A percentile compares a stretch with the other conserved stretches of the same genome.
Evolutionary conservation across 2,329 filamentous ascomycete genomes (phyloP).

Genomic region (Fusarium sp.): DNA sequence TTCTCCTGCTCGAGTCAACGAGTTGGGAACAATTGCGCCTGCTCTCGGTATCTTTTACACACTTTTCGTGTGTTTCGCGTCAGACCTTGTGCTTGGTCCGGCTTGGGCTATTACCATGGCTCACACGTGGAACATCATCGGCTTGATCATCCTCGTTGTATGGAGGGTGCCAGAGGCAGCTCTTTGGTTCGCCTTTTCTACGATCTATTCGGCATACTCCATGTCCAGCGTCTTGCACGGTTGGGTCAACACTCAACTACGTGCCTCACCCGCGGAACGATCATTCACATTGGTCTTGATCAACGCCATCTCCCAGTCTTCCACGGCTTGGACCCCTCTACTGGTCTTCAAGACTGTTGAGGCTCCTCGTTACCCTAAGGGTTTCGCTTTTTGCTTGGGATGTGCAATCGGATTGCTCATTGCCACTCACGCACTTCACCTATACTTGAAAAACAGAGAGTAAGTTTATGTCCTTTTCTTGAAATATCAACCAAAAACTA

Average conservation of each 20-base stretch:
- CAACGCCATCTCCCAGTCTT: slow-evolving; percentile 64
- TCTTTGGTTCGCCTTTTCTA: slow-evolving; percentile 53
- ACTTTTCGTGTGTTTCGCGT: slow-evolving; percentile 65
- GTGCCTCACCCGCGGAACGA: slow-evolving; percentile 59
- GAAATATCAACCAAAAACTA: not conserved
- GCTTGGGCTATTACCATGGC: slow-evolving; percentile 67
- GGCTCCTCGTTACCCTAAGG: slow-evolving; percentile 51
- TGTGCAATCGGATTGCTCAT: not conserved
- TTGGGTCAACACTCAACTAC: slow-evolving; percentile 65
- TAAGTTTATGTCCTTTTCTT: not conserved
- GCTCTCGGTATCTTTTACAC: slow-evolving; percentile 69
- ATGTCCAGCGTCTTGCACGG: slow-evolving; percentile 68
- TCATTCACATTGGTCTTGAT: slow-evolving; percentile 63
- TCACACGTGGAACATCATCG: slow-evolving; percentile 63
- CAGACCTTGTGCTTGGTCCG: slow-evolving; percentile 64
- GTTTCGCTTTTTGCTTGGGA: slow-evolving; percentile 52
- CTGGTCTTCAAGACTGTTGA: slow-evolving; percentile 60
- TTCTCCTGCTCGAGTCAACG: slow-evolving; percentile 60
- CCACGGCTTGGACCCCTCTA: slow-evolving; percentile 66
- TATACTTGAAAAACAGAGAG: slow-evolving; percentile 4
- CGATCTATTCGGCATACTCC: slow-evolving; percentile 61
- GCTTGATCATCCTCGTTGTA: slow-evolving; percentile 64
- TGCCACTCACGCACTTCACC: not conserved
- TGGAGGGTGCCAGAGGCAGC: slow-evolving; percentile 66
- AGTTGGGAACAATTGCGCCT: slow-evolving; percentile 64